Base-by-base conservation (phyloP, 2,329 filamentous ascomycete genomes). In the Neopestalotiopsis clavispora region DNA sequence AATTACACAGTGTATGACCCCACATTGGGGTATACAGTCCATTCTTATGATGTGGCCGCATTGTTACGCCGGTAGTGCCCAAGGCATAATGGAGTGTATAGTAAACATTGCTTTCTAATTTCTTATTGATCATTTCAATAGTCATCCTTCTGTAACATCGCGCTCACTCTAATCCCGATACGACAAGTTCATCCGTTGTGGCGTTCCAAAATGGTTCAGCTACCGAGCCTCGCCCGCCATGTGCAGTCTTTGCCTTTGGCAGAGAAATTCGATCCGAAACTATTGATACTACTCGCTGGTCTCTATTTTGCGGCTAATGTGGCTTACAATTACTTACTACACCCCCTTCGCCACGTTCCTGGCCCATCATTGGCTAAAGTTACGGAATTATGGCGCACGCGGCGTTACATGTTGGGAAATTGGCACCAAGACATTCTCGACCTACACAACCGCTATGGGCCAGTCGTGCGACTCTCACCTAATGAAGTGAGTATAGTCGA, bases 351-450 rank as follows among this genome's bases (percentile, higher is more conserved):
- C 4, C 23, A 59, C 12, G 28, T 59, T 28, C 57, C 57, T 59
- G 57, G 57, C 1, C 57, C 57, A 14, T 59, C 30, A 4, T 23
- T 23, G 12, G 57, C 57, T 28, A 59, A 59, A 17, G 13, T 59
- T 28, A 59, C 57, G 4, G 57, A 59, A 34, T 34, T 59, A 30
- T 59, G 57, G 57, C 57, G 57, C 6, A 59, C 57, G 6, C 57
- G 57, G 6, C 57, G 57, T 1, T 59, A 59, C 57, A 34, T 59
- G 23, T 1, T 59, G 10, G 57, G 57, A 1, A 34, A 34, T 9
- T 59, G 57, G 57, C 57, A 59, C 57, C 57, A 59, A 34, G 57
- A 59, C 23, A 59, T 59, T n/a, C 57, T 59, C 1, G 57, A 59
- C 7, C 23, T 59, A 6, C 57, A 59, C 12, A 14, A 10, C 1